These are phyloP conservation scores for Leonotis leonurus DNA, from an alignment of 257 asterid species.

Conservation along the genomic window DNA sequence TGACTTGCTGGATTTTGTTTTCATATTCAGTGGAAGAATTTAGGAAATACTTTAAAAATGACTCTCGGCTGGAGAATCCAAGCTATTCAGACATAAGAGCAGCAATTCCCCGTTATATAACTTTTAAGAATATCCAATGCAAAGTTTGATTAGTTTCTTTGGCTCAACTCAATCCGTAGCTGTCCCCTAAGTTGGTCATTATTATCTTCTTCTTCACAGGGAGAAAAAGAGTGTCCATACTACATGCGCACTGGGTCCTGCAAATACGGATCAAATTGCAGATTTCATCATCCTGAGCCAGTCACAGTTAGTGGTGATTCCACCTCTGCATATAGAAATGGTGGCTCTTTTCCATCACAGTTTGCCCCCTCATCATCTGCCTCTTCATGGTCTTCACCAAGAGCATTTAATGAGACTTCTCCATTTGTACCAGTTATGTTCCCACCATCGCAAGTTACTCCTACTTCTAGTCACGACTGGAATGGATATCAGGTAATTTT, in stretches of 20 bases:
- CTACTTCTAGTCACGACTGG: constrained; percentile 59
- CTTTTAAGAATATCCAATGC: not conserved
- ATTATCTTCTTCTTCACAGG: constrained; percentile 34
- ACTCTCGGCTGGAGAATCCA: too few relatives aligned
- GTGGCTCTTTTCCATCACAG: constrained; percentile 52
- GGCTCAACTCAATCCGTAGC: not conserved
- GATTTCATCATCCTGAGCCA: constrained; percentile 91
- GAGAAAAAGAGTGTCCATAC: constrained; percentile 75
- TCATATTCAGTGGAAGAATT: too few relatives aligned
- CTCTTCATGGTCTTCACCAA: constrained; percentile 65
- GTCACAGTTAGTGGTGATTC: constrained; percentile 49
- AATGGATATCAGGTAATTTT: constrained; percentile 62
- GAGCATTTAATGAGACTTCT: constrained; percentile 40
- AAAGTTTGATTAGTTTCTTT: not conserved
- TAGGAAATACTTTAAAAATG: too few relatives aligned
- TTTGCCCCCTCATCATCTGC: constrained; percentile 40
- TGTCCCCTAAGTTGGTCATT: constrained; percentile 5
- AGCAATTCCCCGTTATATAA: too few relatives aligned
- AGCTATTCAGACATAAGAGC: too few relatives aligned
- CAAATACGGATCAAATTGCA: constrained; percentile 71
- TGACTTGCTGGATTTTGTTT: too few relatives aligned
- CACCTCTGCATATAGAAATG: constrained; percentile 48
- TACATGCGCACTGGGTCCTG: constrained; percentile 92
- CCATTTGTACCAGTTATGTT: constrained; percentile 41
- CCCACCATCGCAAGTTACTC: constrained; percentile 43